Evolutionary conservation across 345 rosid species (phyloP).

Genomic region (Eucalyptus viminalis): DNA sequence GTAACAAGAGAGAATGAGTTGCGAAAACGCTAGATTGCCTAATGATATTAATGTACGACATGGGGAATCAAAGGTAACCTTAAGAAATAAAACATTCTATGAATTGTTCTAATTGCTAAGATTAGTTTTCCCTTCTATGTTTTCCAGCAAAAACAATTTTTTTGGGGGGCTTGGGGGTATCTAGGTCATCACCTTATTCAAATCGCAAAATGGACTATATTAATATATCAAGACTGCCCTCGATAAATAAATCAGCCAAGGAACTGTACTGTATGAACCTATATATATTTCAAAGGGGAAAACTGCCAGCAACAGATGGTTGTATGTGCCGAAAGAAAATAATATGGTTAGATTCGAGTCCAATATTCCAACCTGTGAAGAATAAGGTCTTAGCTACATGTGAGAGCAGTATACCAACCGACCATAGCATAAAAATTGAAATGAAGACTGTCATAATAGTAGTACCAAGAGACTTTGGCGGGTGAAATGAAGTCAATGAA

Average conservation of each 20-base stretch:
- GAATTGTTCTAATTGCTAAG: no score
- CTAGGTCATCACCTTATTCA: no score
- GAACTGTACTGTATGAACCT: not conserved
- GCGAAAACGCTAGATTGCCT: no score
- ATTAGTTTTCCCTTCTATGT: no score
- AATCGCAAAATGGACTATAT: not conserved
- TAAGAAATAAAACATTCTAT: no score
- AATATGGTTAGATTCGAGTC: not conserved
- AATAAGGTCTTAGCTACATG: constrained; percentile 51
- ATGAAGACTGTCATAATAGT: constrained; percentile 3
- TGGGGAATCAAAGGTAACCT: no score
- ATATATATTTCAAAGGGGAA: not conserved
- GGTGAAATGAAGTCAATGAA: not conserved
- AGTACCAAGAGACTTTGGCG: not conserved
- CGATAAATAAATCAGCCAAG: not conserved
- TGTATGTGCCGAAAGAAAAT: not conserved
- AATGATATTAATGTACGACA: no score
- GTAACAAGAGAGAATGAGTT: no score
- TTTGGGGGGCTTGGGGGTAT: no score
- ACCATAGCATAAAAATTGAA: constrained; percentile 29
- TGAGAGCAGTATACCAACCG: constrained; percentile 66
- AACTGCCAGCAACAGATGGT: not conserved
- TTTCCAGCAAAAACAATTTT: no score
- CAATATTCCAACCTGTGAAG: constrained; percentile 40
- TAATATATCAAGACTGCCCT: not conserved